phyloP scores from a whole-genome alignment of 2,329 filamentous ascomycete species.

The Mycosphaerella sp. region DNA sequence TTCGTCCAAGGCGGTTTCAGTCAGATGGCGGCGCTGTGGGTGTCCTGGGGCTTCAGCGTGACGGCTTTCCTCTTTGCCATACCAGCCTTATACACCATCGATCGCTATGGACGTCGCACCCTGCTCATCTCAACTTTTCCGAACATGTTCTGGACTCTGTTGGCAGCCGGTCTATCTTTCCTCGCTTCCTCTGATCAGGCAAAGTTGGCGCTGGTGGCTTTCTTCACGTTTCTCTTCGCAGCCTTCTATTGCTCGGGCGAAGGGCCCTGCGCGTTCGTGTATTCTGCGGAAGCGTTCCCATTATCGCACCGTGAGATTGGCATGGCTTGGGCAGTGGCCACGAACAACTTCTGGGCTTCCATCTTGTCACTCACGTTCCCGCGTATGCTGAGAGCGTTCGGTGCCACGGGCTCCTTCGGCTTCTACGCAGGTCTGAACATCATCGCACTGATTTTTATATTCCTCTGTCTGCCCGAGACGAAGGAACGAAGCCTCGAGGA shows the following conservation, averaged over 20 bases:
- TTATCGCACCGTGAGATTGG: constrained; percentile 29
- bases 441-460: constrained; percentile 56
- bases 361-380: constrained; percentile 48
- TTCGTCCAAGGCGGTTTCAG: constrained; percentile 33
- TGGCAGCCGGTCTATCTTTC: constrained; percentile 48
- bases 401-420: constrained; percentile 51
- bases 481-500: constrained; percentile 43
- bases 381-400: constrained; percentile 43
- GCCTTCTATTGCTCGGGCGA: constrained; percentile 25
- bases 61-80: constrained; percentile 54
- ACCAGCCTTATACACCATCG: constrained; percentile 50
- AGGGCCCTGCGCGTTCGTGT: constrained; percentile 31
- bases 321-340: constrained; percentile 30
- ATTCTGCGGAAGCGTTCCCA: constrained; percentile 33
- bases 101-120: constrained; percentile 47
- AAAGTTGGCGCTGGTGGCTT: constrained; percentile 29
- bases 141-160: constrained; percentile 45
- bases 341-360: constrained; percentile 40
- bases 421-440: constrained; percentile 56
- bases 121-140: constrained; percentile 46
- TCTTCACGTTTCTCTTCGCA: constrained; percentile 29
- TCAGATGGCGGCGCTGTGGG: constrained; percentile 46
- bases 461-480: constrained; percentile 48
- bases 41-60: constrained; percentile 53
- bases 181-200: constrained; percentile 33